Evolutionary conservation across 352 stramenopile species (phyloP).

Genomic region (Phytopythium delawarense): DNA sequence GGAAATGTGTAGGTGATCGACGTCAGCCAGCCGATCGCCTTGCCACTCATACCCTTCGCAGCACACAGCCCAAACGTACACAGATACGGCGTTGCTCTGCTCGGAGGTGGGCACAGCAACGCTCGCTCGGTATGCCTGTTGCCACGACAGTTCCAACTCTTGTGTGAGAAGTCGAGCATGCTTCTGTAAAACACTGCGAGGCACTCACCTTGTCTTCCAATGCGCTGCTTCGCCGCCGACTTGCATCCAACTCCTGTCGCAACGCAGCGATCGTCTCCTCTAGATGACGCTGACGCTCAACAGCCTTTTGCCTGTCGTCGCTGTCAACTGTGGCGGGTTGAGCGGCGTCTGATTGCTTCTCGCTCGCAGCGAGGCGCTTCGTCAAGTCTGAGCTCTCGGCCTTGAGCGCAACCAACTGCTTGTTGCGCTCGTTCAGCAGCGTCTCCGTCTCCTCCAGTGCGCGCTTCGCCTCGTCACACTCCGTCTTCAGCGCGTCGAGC

Average conservation of each 20-base stretch:
- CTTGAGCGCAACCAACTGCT: slow-evolving; percentile 22
- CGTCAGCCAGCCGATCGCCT: neutral
- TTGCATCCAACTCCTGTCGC: slow-evolving; percentile 1
- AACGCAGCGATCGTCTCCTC: neutral
- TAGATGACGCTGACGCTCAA: slow-evolving; percentile 1
- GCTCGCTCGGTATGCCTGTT: neutral
- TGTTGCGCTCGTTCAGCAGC: slow-evolving; percentile 16
- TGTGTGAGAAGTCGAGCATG: neutral
- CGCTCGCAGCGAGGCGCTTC: slow-evolving; percentile 16
- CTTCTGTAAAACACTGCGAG: neutral
- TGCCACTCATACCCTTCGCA: neutral
- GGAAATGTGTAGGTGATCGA: neutral
- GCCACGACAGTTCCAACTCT: neutral
- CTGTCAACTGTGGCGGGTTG: neutral
- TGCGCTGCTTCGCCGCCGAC: neutral
- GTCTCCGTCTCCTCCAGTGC: slow-evolving; percentile 11
- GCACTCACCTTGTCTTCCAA: slow-evolving; percentile 4
- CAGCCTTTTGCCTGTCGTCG: slow-evolving; percentile 7
- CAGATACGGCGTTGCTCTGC: neutral
- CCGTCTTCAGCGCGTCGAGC: slow-evolving; percentile 10
- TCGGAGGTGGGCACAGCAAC: neutral
- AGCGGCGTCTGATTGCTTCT: slow-evolving; percentile 3
- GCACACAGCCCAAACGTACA: neutral
- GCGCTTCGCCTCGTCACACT: slow-evolving; percentile 12
- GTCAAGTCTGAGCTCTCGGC: slow-evolving; percentile 27